Conservation (phyloP, 306 rosid species). For the Sophora flavescens region DNA sequence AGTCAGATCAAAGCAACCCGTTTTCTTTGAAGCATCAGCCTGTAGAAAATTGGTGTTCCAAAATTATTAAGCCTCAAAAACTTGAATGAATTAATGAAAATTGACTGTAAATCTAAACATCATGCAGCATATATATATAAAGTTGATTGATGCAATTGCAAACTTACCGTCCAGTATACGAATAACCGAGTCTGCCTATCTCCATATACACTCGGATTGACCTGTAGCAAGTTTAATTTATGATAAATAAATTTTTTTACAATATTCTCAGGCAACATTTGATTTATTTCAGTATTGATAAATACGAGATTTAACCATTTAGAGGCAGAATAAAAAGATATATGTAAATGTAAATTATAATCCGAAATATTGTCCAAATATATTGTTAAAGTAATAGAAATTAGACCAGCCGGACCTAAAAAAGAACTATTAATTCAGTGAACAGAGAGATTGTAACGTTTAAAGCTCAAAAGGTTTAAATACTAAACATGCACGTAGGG, state of each 20-base stretch:
- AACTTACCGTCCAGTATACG: constrained; percentile 74
- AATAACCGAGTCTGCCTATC: constrained; percentile 65
- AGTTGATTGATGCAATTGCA: constrained; percentile 1
- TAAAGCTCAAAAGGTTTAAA: constrained; percentile 6
- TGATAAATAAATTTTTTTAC: no score
- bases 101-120: neutral
- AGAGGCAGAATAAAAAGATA: no score
- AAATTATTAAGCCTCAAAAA: neutral
- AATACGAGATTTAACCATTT: no score
- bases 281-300: no score
- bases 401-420: no score
- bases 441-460: neutral
- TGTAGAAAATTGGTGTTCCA: constrained; percentile 34
- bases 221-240: constrained; percentile 48
- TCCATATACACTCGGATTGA: constrained; percentile 73
- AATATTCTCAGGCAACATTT: no score
- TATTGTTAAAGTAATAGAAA: no score
- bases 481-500: neutral
- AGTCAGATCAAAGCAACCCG: constrained; percentile 83
- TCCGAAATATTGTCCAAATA: no score
- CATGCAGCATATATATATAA: neutral
- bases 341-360: no score
- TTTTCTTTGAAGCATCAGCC: constrained; percentile 66
- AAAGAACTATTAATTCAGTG: neutral
- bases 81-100: neutral